phyloP scores from a whole-genome alignment of 192 early-diverging fungal species.

The Paraglomus occultum region DNA sequence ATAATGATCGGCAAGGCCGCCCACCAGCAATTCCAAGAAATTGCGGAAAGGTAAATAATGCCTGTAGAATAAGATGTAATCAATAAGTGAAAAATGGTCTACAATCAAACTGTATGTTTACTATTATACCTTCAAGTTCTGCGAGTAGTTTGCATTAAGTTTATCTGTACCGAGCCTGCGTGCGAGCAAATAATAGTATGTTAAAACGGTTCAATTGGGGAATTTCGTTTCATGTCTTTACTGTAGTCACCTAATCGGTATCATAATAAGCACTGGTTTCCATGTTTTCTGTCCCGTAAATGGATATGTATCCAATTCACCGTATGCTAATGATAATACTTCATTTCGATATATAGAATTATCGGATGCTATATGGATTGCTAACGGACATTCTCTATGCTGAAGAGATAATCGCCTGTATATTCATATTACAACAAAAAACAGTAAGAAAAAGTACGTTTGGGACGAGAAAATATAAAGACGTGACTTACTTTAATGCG shows the following conservation, averaged over 20 bases:
- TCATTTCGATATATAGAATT: constrained; percentile 30
- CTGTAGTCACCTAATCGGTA: constrained; percentile 37
- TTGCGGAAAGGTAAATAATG: constrained; percentile 38
- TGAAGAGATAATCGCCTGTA: constrained; percentile 33
- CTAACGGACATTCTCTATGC: constrained; percentile 36
- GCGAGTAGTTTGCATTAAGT: constrained; percentile 19
- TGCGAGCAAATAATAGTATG: not conserved
- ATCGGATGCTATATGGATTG: constrained; percentile 35
- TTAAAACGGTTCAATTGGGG: not conserved
- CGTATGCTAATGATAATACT: constrained; percentile 10
- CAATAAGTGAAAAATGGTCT: not conserved
- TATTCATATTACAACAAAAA: not conserved
- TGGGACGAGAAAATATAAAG: not conserved
- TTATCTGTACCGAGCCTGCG: constrained; percentile 22
- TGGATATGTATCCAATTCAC: constrained; percentile 2
- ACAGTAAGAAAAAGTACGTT: not conserved
- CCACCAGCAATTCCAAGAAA: constrained; percentile 46
- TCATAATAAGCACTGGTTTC: constrained; percentile 41
- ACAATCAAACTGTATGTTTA: not conserved
- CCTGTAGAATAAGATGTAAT: constrained; percentile 12
- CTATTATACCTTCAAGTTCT: constrained; percentile 27
- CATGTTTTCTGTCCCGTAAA: constrained; percentile 8
- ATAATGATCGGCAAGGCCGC: constrained; percentile 39
- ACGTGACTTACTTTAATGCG: constrained; percentile 34
- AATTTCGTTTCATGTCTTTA: constrained; percentile 21